Conservation (phyloP, 2,329 filamentous ascomycete species). For the Clarireedia homoeocarpa region DNA sequence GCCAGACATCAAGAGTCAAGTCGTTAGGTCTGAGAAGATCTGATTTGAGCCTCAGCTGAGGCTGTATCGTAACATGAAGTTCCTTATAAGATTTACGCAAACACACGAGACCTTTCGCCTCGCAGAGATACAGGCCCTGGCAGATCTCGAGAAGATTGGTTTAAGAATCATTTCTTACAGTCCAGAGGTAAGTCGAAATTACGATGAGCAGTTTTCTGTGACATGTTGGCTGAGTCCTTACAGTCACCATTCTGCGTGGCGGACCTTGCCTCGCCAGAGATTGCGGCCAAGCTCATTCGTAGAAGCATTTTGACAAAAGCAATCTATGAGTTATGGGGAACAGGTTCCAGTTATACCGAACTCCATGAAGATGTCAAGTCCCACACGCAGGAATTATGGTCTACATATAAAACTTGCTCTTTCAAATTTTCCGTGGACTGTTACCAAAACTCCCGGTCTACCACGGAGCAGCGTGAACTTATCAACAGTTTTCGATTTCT, state of each 20-base stretch:
- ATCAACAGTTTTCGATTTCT: slow-evolving; percentile 80
- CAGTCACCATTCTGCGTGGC: slow-evolving; percentile 85
- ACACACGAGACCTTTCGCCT: slow-evolving; percentile 84
- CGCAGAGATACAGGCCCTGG: slow-evolving; percentile 76
- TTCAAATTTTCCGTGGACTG: slow-evolving; percentile 83
- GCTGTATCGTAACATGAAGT: slow-evolving; percentile 49
- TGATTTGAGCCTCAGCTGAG: neutral
- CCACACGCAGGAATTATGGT: slow-evolving; percentile 58
- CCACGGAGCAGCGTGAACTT: slow-evolving; percentile 56
- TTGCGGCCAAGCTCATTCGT: slow-evolving; percentile 58
- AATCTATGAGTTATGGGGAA: slow-evolving; percentile 86
- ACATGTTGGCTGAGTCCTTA: too few species aligned
- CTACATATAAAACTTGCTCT: slow-evolving; percentile 51
- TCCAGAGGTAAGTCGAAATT: slow-evolving; percentile 51
- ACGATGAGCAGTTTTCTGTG: too few species aligned
- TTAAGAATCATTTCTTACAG: slow-evolving; percentile 70
- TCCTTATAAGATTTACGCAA: slow-evolving; percentile 83
- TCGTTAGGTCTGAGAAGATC: neutral
- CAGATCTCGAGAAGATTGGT: slow-evolving; percentile 56
- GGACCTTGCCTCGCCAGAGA: slow-evolving; percentile 53
- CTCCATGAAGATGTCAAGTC: slow-evolving; percentile 59
- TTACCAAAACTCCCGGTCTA: slow-evolving; percentile 67
- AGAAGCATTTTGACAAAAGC: slow-evolving; percentile 76
- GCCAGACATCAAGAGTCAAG: neutral
- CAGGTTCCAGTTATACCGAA: slow-evolving; percentile 55